Conservation (phyloP, 768 basidiomycete genomes). For the Porpolomopsis calyptriformis region DNA sequence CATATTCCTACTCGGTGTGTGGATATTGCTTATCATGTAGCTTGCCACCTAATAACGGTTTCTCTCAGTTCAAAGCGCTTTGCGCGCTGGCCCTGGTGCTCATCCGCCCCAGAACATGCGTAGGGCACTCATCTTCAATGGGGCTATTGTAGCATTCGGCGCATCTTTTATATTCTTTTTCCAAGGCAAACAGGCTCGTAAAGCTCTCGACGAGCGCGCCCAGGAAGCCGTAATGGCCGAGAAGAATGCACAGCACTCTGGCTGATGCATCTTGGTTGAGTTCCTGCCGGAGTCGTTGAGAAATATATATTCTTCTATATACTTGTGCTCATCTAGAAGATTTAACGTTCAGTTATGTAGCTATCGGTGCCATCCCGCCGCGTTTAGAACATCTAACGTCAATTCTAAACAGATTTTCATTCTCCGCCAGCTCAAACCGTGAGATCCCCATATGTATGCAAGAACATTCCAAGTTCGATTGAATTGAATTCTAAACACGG, state of each 20-base stretch:
- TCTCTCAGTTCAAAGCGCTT: conserved; percentile 47
- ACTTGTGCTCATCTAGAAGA: too few species aligned
- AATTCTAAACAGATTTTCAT: too few species aligned
- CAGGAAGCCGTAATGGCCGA: conserved; percentile 4
- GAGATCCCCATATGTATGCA: too few species aligned
- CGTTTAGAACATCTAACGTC: too few species aligned
- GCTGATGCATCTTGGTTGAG: too few species aligned
- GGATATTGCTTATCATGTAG: not conserved
- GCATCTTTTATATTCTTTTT: conserved; percentile 38
- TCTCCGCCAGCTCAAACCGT: too few species aligned
- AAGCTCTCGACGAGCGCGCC: conserved; percentile 51
- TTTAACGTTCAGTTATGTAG: too few species aligned
- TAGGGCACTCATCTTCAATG: conserved; percentile 57
- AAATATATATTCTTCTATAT: too few species aligned
- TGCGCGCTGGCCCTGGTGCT: conserved; percentile 51
- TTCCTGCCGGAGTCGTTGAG: too few species aligned
- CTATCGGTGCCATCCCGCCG: too few species aligned
- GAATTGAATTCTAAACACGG: too few species aligned
- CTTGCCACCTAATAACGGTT: not conserved
- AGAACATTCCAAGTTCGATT: too few species aligned
- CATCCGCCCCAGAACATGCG: conserved; percentile 69
- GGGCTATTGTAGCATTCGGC: conserved; percentile 32
- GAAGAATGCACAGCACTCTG: not conserved
- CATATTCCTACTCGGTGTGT: conserved; percentile 50
- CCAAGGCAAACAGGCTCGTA: conserved; percentile 51